Conservation (phyloP, 257 asterid genomes). For the Lycium ferocissimum region DNA sequence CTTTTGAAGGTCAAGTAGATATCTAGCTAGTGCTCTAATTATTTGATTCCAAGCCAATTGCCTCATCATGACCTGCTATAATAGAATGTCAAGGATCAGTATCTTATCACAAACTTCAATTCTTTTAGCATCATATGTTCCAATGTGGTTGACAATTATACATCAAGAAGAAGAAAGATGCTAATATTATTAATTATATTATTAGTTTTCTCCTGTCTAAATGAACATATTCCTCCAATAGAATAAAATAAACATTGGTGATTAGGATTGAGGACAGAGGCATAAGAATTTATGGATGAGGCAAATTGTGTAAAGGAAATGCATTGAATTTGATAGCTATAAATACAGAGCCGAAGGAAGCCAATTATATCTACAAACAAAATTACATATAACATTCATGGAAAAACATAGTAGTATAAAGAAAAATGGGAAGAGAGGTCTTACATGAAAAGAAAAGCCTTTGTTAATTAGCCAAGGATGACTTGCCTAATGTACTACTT, state of each 20-base stretch:
- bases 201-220: not conserved
- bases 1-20: constrained; percentile 17
- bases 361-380: not conserved
- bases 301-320: constrained; percentile 3
- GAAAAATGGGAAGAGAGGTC: constrained; percentile 2
- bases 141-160: not conserved
- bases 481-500: constrained; percentile 23
- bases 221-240: not conserved
- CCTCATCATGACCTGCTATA: not conserved
- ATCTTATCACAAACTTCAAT: not conserved
- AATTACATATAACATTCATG: not conserved
- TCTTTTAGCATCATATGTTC: not conserved
- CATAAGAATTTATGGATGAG: constrained; percentile 13
- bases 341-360: not conserved
- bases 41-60: constrained; percentile 21
- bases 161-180: not conserved
- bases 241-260: not conserved
- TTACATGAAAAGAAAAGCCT: constrained; percentile 17
- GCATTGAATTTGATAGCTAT: not conserved
- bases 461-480: constrained; percentile 30
- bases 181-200: not conserved
- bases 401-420: not conserved
- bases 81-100: constrained; percentile 14
- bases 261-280: not conserved
- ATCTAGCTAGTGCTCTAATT: not conserved